Conservation (phyloP, 257 asterid genomes). For the Verbascum thapsus region DNA sequence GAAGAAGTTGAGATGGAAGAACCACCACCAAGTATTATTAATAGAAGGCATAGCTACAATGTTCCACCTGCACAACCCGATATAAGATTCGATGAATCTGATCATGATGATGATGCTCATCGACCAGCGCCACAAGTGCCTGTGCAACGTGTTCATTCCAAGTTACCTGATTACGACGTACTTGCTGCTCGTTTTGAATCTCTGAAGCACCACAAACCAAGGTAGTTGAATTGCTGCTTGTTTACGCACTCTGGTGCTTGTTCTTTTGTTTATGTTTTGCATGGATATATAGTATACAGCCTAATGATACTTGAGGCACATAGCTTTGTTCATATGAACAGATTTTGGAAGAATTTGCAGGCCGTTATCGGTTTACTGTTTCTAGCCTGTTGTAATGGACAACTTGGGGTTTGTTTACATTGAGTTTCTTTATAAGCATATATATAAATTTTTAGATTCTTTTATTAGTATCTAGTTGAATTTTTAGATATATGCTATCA, state of each 20-base stretch:
- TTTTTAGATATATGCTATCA: too few species aligned
- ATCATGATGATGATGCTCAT: conserved; percentile 37
- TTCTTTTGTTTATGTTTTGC: not conserved
- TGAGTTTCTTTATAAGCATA: too few species aligned
- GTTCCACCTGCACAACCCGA: conserved; percentile 40
- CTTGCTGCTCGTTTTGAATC: conserved; percentile 95
- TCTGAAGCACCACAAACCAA: conserved; percentile 66
- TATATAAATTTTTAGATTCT: too few species aligned
- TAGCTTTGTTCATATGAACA: too few species aligned
- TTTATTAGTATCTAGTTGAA: too few species aligned
- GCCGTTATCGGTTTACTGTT: too few species aligned
- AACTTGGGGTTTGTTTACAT: too few species aligned
- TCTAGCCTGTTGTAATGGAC: too few species aligned
- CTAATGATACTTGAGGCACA: too few species aligned
- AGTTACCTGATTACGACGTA: conserved; percentile 78
- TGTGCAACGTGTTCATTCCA: conserved; percentile 71
- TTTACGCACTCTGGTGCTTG: not conserved
- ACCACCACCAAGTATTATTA: conserved; percentile 42
- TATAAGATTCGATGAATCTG: conserved; percentile 71
- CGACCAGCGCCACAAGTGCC: conserved; percentile 62
- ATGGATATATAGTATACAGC: too few species aligned
- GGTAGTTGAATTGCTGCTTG: conserved; percentile 24
- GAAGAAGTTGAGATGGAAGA: conserved; percentile 81
- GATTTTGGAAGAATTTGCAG: too few species aligned
- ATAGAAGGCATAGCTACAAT: conserved; percentile 72